phyloP scores from a whole-genome alignment of 441 rosid genomes.

The Mallotus repandus region DNA sequence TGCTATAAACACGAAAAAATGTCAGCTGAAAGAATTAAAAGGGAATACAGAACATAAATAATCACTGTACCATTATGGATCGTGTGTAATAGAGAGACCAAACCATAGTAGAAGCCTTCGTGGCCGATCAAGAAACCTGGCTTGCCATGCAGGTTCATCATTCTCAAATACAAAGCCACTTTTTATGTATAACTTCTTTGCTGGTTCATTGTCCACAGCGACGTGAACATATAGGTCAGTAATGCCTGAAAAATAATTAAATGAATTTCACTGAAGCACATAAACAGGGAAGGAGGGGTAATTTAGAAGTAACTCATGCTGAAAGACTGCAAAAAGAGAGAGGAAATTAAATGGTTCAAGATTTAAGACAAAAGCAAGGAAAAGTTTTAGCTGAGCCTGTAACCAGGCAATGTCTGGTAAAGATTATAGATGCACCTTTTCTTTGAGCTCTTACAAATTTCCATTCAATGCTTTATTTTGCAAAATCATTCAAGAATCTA shows the following conservation, averaged over 20 bases:
- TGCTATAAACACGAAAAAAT: background rate
- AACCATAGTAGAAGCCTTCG: constrained; percentile 75
- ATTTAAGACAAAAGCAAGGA: background rate
- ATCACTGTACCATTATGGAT: constrained; percentile 26
- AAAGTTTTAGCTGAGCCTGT: background rate
- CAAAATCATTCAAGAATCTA: background rate
- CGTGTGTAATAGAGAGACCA: constrained; percentile 34
- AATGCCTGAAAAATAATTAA: constrained; percentile 52
- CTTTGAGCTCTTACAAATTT: background rate
- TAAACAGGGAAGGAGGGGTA: background rate
- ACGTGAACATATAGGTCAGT: constrained; percentile 88
- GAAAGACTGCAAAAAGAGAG: too few species aligned
- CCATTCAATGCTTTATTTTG: background rate
- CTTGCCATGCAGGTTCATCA: constrained; percentile 96
- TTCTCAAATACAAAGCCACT: constrained; percentile 66
- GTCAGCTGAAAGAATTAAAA: background rate
- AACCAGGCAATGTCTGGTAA: background rate
- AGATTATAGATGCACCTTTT: background rate
- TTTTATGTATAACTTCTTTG: constrained; percentile 72
- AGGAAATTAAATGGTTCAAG: too few species aligned
- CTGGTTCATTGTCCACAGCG: constrained; percentile 72
- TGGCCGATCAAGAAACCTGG: constrained; percentile 76
- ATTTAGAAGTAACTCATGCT: background rate
- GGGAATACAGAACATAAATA: background rate
- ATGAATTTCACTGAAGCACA: background rate